Evolutionary conservation across 768 basidiomycete genomes (phyloP), one percentile per base, ranked within the genome.

Genomic region (Steccherinum ochraceum): DNA sequence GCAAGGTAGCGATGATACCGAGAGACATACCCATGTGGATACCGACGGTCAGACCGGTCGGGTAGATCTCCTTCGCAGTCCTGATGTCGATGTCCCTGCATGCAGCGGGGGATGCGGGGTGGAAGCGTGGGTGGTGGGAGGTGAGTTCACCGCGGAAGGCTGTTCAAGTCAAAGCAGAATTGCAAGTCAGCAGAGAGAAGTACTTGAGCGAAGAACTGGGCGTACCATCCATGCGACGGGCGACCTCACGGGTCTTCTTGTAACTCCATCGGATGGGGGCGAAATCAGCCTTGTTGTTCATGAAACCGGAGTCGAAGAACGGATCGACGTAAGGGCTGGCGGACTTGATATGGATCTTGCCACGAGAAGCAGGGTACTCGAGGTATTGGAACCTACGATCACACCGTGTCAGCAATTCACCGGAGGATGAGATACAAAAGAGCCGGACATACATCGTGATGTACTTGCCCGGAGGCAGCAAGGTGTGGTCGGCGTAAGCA

Each of bases 281-380:
- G 58, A 84, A 84, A 69, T 86, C 84, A 24, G 84, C 84, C 71
- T 83, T 83, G 72, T 85, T 63, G 70, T 83, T 85, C 84, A 86
- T 81, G 77, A 86, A 85, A n/a, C 84, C 84, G 52, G 75, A 77
- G 69, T 86, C 84, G 60, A 84, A 85, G 67, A 63, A 70, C 3
- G 84, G 83, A 56, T 78, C 79, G 57, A 68, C 65, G 67, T 84
- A 86, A 3, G 84, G 83, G 69, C 72, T 80, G 42, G 74, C 52
- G 19, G 79, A 81, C 43, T 67, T 59, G 63, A 85, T 79, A 62
- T 84, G 83, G 59, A 85, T 84, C 73, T 82, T 84, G 58, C 84
- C 84, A 62, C 84, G 82, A 62, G 77, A 80, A 4, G 82, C 84
- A 3, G 84, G 83, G 66, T 86, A 86, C 73, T 86, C 83, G 55